A percentile compares a stretch with the other conserved stretches of the same genome.
These are phyloP conservation scores for Flaveria ramosissima DNA, from an alignment of 129 eudicot genomes.

Conservation along the genomic window DNA sequence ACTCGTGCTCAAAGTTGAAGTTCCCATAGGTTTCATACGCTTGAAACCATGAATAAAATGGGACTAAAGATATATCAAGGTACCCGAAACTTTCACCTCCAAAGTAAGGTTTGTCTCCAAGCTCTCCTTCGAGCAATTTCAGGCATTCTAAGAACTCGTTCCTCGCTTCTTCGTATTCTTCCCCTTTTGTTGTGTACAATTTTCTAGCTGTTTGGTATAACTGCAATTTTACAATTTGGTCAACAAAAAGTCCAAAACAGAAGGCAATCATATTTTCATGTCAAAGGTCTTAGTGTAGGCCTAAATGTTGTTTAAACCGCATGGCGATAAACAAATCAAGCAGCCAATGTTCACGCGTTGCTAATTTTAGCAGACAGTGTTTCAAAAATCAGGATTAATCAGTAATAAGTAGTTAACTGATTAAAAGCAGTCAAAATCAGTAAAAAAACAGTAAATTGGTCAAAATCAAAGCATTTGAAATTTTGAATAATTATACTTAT, in stretches of 20 bases:
- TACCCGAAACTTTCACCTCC: conserved; percentile 45
- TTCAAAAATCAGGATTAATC: no score
- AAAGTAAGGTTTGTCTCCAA: conserved; percentile 52
- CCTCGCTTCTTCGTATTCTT: conserved; percentile 36
- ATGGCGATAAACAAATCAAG: no score
- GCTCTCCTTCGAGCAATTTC: conserved; percentile 42
- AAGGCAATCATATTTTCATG: no score
- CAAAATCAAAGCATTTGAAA: no score
- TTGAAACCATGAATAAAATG: conserved; percentile 50
- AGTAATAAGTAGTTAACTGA: no score
- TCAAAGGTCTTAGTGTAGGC: no score
- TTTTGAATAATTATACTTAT: no score
- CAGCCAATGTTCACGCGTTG: no score
- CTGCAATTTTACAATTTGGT: conserved; percentile 12
- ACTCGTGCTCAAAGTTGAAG: conserved; percentile 39
- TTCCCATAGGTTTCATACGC: conserved; percentile 43
- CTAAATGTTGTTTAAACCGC: no score
- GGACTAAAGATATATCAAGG: conserved; percentile 39
- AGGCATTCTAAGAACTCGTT: conserved; percentile 37
- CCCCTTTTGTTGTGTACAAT: conserved; percentile 37
- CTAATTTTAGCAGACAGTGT: no score
- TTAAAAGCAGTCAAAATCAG: no score
- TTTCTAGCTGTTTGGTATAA: conserved; percentile 23
- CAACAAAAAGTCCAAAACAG: not conserved
- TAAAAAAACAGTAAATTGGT: no score